phyloP scores from a whole-genome alignment of 345 rosid genomes.

The Salix koriyanagi region DNA sequence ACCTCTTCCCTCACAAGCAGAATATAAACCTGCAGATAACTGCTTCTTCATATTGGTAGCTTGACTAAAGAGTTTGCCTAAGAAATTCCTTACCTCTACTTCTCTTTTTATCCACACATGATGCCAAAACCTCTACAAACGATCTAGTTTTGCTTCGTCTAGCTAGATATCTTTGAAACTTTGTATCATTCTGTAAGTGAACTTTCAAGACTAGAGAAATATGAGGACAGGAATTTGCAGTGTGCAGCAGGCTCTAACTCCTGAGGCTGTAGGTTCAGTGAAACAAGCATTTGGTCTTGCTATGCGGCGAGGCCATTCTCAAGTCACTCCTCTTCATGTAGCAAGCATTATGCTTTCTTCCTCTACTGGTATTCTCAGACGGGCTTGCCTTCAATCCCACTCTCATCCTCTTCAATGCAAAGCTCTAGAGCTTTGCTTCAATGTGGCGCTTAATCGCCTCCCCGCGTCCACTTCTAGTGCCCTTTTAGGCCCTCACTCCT shows the following conservation, averaged over 20 bases:
- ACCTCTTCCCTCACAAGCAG: slow-evolving; percentile 2
- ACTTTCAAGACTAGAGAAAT: not conserved
- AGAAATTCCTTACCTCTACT: slow-evolving; percentile 1
- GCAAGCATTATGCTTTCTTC: slow-evolving; percentile 86
- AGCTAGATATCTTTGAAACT: not conserved
- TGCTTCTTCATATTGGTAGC: slow-evolving; percentile 2
- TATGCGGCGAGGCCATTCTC: slow-evolving; percentile 84
- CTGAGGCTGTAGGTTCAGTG: slow-evolving; percentile 66
- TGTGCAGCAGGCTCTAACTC: slow-evolving; percentile 73
- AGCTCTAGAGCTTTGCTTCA: slow-evolving; percentile 96
- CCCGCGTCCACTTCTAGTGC: slow-evolving; percentile 72
- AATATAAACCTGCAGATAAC: not conserved
- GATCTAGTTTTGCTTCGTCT: not conserved
- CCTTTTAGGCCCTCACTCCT: slow-evolving; percentile 53
- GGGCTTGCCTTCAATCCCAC: slow-evolving; percentile 88
- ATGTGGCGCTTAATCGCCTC: slow-evolving; percentile 92
- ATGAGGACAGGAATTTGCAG: slow-evolving; percentile 94
- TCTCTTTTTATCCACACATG: slow-evolving; percentile 9
- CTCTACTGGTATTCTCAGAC: slow-evolving; percentile 65
- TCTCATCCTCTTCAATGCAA: slow-evolving; percentile 94
- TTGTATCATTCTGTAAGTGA: not conserved
- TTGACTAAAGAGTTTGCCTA: not conserved
- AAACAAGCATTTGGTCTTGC: slow-evolving; percentile 81
- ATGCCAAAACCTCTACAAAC: slow-evolving; percentile 1
- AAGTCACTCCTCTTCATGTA: slow-evolving; percentile 95